phyloP scores from a whole-genome alignment of 192 early-diverging fungal genomes.

The Coemansia sp. region DNA sequence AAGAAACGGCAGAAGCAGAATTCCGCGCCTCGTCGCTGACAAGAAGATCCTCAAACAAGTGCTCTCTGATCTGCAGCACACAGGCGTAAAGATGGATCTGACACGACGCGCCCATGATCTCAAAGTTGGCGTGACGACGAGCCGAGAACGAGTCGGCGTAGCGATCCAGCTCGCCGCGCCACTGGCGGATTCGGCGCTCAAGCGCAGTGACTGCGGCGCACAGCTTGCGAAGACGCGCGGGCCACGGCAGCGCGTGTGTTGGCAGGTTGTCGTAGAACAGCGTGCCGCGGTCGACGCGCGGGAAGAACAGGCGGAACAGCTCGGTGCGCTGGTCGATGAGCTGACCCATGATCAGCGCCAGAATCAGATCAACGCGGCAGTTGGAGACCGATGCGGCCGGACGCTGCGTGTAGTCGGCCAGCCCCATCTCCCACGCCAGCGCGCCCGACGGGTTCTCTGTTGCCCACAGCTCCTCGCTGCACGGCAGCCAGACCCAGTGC shows the following conservation, averaged over 20 bases:
- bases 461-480: slow-evolving; percentile 47
- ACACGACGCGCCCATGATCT: slow-evolving; percentile 44
- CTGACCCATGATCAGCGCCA: slow-evolving; percentile 52
- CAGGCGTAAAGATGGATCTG: slow-evolving; percentile 47
- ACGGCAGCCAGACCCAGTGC: slow-evolving; percentile 57
- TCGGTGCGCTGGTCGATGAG: slow-evolving; percentile 49
- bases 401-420: slow-evolving; percentile 33
- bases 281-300: slow-evolving; percentile 49
- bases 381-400: slow-evolving; percentile 25
- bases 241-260: slow-evolving; percentile 42
- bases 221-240: slow-evolving; percentile 19
- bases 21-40: slow-evolving; percentile 8
- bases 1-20: not conserved
- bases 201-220: slow-evolving; percentile 20
- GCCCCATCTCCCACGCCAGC: slow-evolving; percentile 49
- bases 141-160: slow-evolving; percentile 47
- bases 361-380: slow-evolving; percentile 43
- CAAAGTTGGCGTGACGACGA: slow-evolving; percentile 52
- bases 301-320: slow-evolving; percentile 53
- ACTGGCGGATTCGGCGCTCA: slow-evolving; percentile 47
- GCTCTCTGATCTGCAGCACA: slow-evolving; percentile 52
- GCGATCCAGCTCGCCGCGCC: slow-evolving; percentile 44
- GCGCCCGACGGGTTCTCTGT: slow-evolving; percentile 29
- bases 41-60: slow-evolving; percentile 45
- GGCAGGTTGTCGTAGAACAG: slow-evolving; percentile 54